These are phyloP conservation scores for Auricularia auricula-judae DNA, from an alignment of 768 basidiomycete genomes.

Conservation along the genomic window DNA sequence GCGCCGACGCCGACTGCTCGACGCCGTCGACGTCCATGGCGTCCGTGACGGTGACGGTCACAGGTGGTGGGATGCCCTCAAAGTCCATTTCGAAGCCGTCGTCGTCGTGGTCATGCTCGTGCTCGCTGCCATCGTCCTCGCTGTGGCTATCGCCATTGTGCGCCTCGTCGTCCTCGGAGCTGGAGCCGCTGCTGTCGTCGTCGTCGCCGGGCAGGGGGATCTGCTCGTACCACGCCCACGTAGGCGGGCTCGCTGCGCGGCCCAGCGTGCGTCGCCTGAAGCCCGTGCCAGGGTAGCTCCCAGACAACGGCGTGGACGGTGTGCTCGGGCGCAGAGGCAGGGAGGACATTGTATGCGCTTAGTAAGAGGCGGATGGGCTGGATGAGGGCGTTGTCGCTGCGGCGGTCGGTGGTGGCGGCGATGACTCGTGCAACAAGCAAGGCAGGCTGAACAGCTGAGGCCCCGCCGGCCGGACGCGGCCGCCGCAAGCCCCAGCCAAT, in stretches of 20 bases:
- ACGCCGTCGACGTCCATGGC: neutral
- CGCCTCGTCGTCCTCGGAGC: slow-evolving; percentile 7
- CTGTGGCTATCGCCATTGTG: slow-evolving; percentile 8
- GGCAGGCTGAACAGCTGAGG: too few relatives aligned
- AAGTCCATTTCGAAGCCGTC: slow-evolving; percentile 11
- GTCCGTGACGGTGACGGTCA: neutral
- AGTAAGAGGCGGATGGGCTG: neutral
- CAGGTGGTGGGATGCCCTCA: neutral
- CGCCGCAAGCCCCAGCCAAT: too few relatives aligned
- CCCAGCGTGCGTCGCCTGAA: slow-evolving; percentile 28
- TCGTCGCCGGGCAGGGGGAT: slow-evolving; percentile 48
- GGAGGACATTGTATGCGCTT: neutral
- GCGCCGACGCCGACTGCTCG: neutral
- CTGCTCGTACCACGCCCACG: slow-evolving; percentile 88
- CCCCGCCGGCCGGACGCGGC: too few relatives aligned
- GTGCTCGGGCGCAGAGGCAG: neutral
- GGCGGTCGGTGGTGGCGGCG: neutral
- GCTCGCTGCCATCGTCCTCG: slow-evolving; percentile 11
- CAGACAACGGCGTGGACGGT: neutral
- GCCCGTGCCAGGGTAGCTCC: neutral
- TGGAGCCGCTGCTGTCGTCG: slow-evolving; percentile 38
- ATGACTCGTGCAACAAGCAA: neutral
- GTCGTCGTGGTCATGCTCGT: slow-evolving; percentile 19
- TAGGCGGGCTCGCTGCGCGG: slow-evolving; percentile 72
- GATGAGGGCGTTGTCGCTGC: neutral